These are phyloP conservation scores for Phytopythium chamaehyphon DNA, from an alignment of 352 stramenopile species.

Conservation along the genomic window DNA sequence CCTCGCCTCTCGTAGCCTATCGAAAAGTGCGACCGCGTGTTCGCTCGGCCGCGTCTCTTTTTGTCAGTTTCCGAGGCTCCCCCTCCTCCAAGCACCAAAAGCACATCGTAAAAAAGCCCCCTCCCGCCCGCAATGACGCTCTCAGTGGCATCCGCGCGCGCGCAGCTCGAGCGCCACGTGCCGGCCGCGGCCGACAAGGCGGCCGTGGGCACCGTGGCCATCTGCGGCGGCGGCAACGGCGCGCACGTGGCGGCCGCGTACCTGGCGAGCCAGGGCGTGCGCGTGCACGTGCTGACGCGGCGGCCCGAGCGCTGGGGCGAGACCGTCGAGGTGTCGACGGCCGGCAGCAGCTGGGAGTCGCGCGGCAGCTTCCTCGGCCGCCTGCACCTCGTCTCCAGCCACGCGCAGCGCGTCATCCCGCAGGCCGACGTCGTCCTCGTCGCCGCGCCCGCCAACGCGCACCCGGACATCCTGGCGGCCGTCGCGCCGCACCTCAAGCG, in stretches of 20 bases:
- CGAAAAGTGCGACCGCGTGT: too few relatives aligned
- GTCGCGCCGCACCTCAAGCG: constrained; percentile 85
- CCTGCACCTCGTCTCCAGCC: constrained; percentile 73
- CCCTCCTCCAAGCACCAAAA: neutral
- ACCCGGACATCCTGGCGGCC: constrained; percentile 74
- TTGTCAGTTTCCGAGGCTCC: too few relatives aligned
- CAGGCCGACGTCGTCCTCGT: constrained; percentile 89
- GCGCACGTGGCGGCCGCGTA: constrained; percentile 89
- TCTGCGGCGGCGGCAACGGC: constrained; percentile 91
- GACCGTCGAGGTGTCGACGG: constrained; percentile 72
- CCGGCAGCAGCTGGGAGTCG: constrained; percentile 83
- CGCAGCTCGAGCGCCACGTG: constrained; percentile 53
- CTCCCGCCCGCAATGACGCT: constrained; percentile 53
- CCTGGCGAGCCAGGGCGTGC: constrained; percentile 81
- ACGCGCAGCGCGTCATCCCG: constrained; percentile 81
- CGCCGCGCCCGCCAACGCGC: constrained; percentile 85
- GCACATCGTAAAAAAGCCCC: too few relatives aligned
- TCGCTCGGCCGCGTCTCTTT: too few relatives aligned
- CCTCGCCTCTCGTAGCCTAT: too few relatives aligned
- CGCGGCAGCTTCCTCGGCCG: constrained; percentile 69
- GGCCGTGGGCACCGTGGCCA: constrained; percentile 78
- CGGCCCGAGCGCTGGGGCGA: constrained; percentile 80
- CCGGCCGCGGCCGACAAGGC: constrained; percentile 9
- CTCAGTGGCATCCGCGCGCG: constrained; percentile 66
- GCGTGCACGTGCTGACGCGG: constrained; percentile 77